Evolutionary conservation across 1,284 basidiomycete genomes (phyloP), one percentile per base, ranked within the genome.

Genomic region (Trametes sp.): DNA sequence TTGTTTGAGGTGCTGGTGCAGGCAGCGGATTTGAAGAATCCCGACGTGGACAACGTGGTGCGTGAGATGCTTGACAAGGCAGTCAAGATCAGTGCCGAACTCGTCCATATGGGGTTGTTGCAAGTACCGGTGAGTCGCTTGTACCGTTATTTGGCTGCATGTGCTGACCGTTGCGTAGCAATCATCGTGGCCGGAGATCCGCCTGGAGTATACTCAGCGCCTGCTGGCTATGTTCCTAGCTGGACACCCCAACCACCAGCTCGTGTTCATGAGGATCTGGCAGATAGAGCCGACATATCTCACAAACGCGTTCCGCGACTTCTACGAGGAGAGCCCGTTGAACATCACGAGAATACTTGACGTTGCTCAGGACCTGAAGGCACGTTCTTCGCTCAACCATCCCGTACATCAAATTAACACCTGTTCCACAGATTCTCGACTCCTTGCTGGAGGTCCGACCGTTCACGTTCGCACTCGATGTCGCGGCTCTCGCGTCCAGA

Each of bases 241-340:
- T 23, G 93, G 95, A 6, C 93, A 98, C 73, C 95, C 95, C 8
- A 96, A 96, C 68, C 94, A 97, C 70, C 94, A 97, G 69, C 87
- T 99, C 24, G 96, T 98, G 61, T 98, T 99, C 80, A 94, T 97
- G 88, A 86, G 95, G 61, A 88, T 99, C 63, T 97, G 94, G 92
- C 93, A 96, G 72, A 92, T 93, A 53, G 89, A 96, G 71, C 92
- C 92, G 1, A 81, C 87, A 0, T 93, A 96, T 73, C 85, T 98
- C 53, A 89, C 95, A 9, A 87, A 90, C 59, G 93, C 94, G 2
- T 92, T 99, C 76, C 87, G 90, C 53, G 93, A 95, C 70, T 96
- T 96, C 74, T 98, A 98, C 76, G 85, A 90, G 54, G 95, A 97
- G 73, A 95, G 90, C 70, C 94, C 95, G 60, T 85, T 95, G 70